These are phyloP conservation scores for Yamadazyma triangularis DNA, from an alignment of 1,139 yeast genomes.

Conservation along the genomic window DNA sequence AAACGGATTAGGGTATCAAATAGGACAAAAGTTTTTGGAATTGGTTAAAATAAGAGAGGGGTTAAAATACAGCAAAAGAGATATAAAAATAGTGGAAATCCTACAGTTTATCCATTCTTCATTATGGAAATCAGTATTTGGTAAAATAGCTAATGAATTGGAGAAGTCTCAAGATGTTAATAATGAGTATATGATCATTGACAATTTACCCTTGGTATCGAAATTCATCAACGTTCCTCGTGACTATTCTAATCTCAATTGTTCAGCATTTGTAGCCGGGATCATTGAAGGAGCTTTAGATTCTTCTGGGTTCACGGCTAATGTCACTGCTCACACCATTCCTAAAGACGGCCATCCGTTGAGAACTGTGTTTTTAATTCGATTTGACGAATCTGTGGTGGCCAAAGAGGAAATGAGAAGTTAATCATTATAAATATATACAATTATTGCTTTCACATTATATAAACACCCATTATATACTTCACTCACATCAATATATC, in stretches of 20 bases:
- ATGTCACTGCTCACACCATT: conserved; percentile 84
- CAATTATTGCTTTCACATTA: no score
- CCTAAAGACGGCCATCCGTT: conserved; percentile 60
- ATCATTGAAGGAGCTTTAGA: conserved; percentile 87
- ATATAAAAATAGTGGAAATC: conserved; percentile 67
- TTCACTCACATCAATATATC: no score
- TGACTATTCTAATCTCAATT: conserved; percentile 74
- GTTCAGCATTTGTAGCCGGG: conserved; percentile 88
- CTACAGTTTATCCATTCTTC: conserved; percentile 80
- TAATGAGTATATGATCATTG: conserved; percentile 84
- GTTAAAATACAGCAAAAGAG: conserved; percentile 62
- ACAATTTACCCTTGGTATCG: conserved; percentile 72
- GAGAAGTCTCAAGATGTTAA: conserved; percentile 81
- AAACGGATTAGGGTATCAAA: conserved; percentile 72
- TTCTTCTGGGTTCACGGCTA: conserved; percentile 73
- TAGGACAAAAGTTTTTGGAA: conserved; percentile 44
- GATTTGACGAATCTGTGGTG: conserved; percentile 60
- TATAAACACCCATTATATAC: no score
- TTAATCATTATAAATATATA: no score
- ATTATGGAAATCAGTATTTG: conserved; percentile 81
- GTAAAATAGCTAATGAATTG: conserved; percentile 77
- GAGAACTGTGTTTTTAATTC: conserved; percentile 79
- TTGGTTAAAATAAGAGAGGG: conserved; percentile 49
- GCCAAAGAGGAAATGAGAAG: conserved; percentile 42
- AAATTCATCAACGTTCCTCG: conserved; percentile 76